Percentiles rank a stretch among this genome's conserved stretches.
Conservation (phyloP, 768 basidiomycete species). For the Boletus subcaerulescens region DNA sequence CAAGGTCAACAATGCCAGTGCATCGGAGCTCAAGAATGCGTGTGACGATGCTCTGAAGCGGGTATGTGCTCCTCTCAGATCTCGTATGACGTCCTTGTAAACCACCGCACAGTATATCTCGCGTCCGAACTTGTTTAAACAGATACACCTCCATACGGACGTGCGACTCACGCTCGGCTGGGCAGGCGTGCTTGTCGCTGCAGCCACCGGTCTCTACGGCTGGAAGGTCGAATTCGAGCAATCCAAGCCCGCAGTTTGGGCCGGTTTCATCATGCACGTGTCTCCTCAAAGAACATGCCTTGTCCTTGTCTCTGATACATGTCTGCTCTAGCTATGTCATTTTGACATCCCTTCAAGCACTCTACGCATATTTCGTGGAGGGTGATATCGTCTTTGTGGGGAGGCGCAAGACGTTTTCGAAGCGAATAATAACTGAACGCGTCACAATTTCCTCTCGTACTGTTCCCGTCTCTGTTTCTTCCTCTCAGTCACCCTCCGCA, state of each 20-base stretch:
- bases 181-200: conserved; percentile 78
- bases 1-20: conserved; percentile 59
- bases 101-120: conserved; percentile 64
- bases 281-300: conserved; percentile 5
- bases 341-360: conserved; percentile 66
- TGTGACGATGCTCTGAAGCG: conserved; percentile 90
- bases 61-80: conserved; percentile 42
- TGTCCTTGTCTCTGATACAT: conserved; percentile 2
- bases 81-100: not conserved
- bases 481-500: conserved; percentile 26
- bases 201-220: conserved; percentile 79
- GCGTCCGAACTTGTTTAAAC: conserved; percentile 79
- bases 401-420: conserved; percentile 85
- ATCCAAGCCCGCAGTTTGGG: conserved; percentile 76
- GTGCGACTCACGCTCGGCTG: conserved; percentile 86
- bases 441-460: conserved; percentile 76
- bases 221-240: conserved; percentile 88
- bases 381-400: conserved; percentile 84
- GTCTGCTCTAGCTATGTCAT: conserved; percentile 59
- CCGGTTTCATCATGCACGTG: conserved; percentile 74
- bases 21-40: conserved; percentile 62
- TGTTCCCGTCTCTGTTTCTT: conserved; percentile 37
- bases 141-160: conserved; percentile 85
- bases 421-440: conserved; percentile 90
- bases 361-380: conserved; percentile 87